These are phyloP conservation scores for Chloroidium sp. DNA, from an alignment of 163 green algal species.

Conservation along the genomic window DNA sequence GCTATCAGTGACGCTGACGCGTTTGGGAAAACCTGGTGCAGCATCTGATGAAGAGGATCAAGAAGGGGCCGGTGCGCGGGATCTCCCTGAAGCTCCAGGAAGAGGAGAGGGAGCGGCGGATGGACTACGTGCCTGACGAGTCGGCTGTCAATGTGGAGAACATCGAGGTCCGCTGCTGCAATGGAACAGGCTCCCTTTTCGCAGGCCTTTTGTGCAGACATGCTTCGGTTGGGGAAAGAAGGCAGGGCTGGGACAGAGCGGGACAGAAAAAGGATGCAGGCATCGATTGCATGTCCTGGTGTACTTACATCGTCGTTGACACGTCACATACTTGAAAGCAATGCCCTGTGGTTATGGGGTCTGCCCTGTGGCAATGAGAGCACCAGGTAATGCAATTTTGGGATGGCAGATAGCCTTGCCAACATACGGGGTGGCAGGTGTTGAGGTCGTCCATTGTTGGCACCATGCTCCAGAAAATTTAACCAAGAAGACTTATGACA, in stretches of 20 bases:
- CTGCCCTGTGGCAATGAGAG: too few relatives aligned
- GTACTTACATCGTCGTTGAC: neutral
- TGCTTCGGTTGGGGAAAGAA: neutral
- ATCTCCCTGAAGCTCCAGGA: conserved; percentile 99
- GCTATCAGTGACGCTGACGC: neutral
- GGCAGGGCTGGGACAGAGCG: neutral
- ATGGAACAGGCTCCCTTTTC: neutral
- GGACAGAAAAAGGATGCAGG: neutral
- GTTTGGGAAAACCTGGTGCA: conserved; percentile 29
- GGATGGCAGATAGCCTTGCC: too few relatives aligned
- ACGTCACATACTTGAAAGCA: too few relatives aligned
- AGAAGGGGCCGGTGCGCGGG: conserved; percentile 93
- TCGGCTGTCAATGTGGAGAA: conserved; percentile 87
- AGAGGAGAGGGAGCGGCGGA: conserved; percentile 98
- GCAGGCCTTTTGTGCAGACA: neutral
- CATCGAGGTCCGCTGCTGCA: conserved; percentile 69
- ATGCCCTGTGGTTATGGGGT: too few relatives aligned
- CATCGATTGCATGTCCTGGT: neutral
- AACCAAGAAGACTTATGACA: too few relatives aligned
- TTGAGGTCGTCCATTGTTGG: too few relatives aligned
- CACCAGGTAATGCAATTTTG: too few relatives aligned
- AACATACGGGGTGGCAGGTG: too few relatives aligned
- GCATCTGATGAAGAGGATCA: conserved; percentile 99
- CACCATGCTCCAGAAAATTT: too few relatives aligned
- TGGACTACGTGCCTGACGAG: conserved; percentile 99